Percentiles rank a stretch among this genome's conserved stretches.
Conservation (phyloP, 2,329 filamentous ascomycete species). For the Fusarium torreyae region DNA sequence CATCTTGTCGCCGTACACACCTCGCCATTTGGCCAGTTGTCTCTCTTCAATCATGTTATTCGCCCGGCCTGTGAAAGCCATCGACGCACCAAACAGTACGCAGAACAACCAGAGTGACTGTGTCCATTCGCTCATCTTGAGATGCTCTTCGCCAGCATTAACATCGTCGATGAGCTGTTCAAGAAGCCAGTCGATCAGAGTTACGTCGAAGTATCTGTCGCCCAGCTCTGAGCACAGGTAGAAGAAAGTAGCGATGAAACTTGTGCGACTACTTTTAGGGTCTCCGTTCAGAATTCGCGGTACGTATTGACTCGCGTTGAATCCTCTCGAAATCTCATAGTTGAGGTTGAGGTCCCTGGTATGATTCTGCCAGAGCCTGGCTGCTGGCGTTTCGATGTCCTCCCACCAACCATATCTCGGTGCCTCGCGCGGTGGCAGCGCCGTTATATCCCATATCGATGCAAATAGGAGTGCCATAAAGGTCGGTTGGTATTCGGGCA, state of each 20-base stretch:
- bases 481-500: constrained; percentile 61
- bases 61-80: constrained; percentile 57
- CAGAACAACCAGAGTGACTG: constrained; percentile 63
- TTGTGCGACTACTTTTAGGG: constrained; percentile 59
- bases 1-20: constrained; percentile 60
- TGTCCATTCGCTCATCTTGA: constrained; percentile 60
- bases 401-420: constrained; percentile 58
- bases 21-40: constrained; percentile 57
- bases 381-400: constrained; percentile 55
- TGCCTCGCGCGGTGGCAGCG: constrained; percentile 54
- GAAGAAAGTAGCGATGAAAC: constrained; percentile 64
- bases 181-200: constrained; percentile 62
- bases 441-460: constrained; percentile 59
- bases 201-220: constrained; percentile 59
- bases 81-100: constrained; percentile 62
- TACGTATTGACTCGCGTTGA: constrained; percentile 53
- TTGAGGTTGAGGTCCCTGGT: constrained; percentile 55
- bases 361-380: constrained; percentile 56
- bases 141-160: constrained; percentile 57
- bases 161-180: constrained; percentile 63
- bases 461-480: constrained; percentile 62
- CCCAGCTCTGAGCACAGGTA: constrained; percentile 63
- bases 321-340: constrained; percentile 56
- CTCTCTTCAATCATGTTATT: constrained; percentile 55
- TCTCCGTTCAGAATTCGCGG: constrained; percentile 55